These are phyloP conservation scores for Fusarium kyushuense DNA, from an alignment of 2,329 filamentous ascomycete genomes.

Conservation along the genomic window DNA sequence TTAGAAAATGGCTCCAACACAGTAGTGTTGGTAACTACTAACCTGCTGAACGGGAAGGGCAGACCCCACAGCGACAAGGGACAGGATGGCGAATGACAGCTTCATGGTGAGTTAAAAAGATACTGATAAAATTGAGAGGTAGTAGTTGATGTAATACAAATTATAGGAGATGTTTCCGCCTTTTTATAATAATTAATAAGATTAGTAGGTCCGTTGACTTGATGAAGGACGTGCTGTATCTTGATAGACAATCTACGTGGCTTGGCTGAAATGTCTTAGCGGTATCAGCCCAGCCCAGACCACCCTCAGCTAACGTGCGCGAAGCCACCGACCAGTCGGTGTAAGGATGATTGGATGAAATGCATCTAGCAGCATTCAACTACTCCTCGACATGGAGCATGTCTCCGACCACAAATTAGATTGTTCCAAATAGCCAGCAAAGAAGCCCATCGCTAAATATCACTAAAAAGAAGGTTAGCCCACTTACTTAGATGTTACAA, in stretches of 20 bases:
- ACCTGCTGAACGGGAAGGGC: neutral
- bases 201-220: neutral
- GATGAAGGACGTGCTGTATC: fast-evolving
- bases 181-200: neutral
- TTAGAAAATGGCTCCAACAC: neutral
- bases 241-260: neutral
- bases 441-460: too few species aligned
- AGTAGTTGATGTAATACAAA: too few species aligned
- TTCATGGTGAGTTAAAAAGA: neutral
- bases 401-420: neutral
- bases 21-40: too few species aligned
- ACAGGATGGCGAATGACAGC: neutral
- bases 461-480: too few species aligned
- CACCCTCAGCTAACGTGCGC: neutral
- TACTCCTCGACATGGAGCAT: neutral
- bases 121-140: neutral
- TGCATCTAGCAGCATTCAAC: neutral
- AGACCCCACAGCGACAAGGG: neutral
- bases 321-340: neutral
- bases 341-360: neutral
- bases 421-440: neutral
- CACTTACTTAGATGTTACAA: too few species aligned
- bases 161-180: neutral
- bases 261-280: neutral
- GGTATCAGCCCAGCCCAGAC: neutral